A percentile compares a stretch with the other conserved stretches of the same genome.
phyloP scores from a whole-genome alignment of 805 yeast species.

The Ogataea pilisensis region DNA sequence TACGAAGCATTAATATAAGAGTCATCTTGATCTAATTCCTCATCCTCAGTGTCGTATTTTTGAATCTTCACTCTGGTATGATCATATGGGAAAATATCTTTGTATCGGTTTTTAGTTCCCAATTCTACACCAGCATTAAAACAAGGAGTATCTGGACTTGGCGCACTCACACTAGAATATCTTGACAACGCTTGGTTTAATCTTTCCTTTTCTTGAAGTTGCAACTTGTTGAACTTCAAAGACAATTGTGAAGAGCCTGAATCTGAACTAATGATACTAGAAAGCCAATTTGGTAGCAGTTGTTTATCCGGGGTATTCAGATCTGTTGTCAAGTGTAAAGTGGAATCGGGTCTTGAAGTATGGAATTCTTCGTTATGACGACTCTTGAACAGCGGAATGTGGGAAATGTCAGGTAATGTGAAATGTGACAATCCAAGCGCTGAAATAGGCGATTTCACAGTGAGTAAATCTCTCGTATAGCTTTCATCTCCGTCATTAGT shows the following conservation, averaged over 20 bases:
- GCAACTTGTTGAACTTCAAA: slow-evolving; percentile 60
- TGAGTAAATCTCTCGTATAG: slow-evolving; percentile 9
- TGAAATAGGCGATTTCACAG: slow-evolving; percentile 13
- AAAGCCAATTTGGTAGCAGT: slow-evolving; percentile 54
- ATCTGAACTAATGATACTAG: slow-evolving; percentile 31
- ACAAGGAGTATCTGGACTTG: slow-evolving; percentile 34
- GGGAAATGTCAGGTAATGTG: slow-evolving; percentile 43
- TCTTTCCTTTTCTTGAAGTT: slow-evolving; percentile 64
- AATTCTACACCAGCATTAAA: slow-evolving; percentile 76
- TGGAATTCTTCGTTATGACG: slow-evolving; percentile 52
- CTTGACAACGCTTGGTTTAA: slow-evolving; percentile 43
- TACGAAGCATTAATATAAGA: slow-evolving; percentile 85
- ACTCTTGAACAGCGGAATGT: slow-evolving; percentile 41
- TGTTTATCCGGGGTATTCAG: slow-evolving; percentile 18
- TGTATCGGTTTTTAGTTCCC: slow-evolving; percentile 79
- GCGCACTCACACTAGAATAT: slow-evolving; percentile 13
- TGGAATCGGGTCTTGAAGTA: slow-evolving; percentile 22
- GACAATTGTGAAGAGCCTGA: slow-evolving; percentile 38
- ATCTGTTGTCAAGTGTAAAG: slow-evolving; percentile 23
- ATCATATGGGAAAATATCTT: slow-evolving; percentile 84
- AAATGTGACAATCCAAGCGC: slow-evolving; percentile 48
- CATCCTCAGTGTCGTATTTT: slow-evolving; percentile 14
- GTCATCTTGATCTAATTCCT: slow-evolving; percentile 36
- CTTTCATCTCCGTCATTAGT: slow-evolving; percentile 4
- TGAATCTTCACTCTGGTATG: slow-evolving; percentile 72